Evolutionary conservation across 2,329 filamentous ascomycete genomes (phyloP).

Genomic region (Hymenoscyphus fraxineus): DNA sequence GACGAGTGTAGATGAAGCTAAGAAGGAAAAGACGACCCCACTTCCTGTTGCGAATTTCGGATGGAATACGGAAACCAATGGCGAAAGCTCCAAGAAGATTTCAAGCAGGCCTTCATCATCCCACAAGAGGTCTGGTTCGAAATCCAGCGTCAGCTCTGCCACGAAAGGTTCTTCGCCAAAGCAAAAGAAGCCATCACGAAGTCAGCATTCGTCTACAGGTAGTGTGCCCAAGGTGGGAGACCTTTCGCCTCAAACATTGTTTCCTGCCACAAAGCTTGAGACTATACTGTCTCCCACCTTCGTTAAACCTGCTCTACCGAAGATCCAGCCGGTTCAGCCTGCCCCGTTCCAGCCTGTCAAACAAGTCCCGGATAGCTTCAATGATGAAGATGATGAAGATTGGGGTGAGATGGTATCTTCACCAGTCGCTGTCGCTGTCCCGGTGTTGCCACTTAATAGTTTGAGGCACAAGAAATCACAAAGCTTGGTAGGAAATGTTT

Average conservation of each 20-base stretch:
- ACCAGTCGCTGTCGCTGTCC: constrained; percentile 24
- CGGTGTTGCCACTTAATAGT: constrained; percentile 10
- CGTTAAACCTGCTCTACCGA: background rate
- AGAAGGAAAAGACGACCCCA: constrained; percentile 10
- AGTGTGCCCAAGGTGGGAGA: background rate
- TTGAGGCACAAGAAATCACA: constrained; percentile 26
- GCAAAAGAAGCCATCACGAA: constrained; percentile 3
- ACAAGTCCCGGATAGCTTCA: constrained; percentile 18
- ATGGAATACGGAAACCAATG: constrained; percentile 19
- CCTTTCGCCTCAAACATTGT: background rate
- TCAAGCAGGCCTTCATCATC: background rate
- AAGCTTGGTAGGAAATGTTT: constrained; percentile 16
- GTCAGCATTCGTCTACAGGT: constrained; percentile 2
- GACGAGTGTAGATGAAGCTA: constrained; percentile 11
- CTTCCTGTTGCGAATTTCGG: constrained; percentile 23
- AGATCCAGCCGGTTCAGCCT: background rate
- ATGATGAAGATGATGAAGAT: constrained; percentile 31
- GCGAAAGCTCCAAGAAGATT: constrained; percentile 2
- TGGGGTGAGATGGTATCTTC: constrained; percentile 40
- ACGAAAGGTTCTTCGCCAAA: background rate
- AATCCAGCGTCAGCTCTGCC: background rate
- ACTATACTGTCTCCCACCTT: constrained; percentile 8
- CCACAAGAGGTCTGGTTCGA: background rate
- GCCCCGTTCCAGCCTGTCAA: background rate
- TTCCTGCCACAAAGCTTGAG: constrained; percentile 1